Evolutionary conservation across 2,329 filamentous ascomycete species (phyloP), one percentile per base, ranked within the genome.

Genomic region (Xylaria digitata): DNA sequence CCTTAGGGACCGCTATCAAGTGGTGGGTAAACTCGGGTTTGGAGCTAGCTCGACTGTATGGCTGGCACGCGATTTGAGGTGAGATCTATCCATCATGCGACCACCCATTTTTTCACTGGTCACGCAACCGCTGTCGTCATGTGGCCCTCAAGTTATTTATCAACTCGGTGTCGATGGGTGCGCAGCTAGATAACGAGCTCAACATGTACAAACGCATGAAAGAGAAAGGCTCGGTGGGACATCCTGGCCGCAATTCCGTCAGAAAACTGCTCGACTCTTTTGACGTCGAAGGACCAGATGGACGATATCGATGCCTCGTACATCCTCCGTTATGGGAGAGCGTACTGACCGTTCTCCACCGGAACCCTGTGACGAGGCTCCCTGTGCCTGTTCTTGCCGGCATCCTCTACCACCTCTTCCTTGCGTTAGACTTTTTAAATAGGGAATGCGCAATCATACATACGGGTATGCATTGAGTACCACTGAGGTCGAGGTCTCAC

Each of bases 401-500:
- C 30, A 67, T 79, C 0, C 77, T 85, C 17, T 69, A 74, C 3
- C 78, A 75, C 0, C 67, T 84, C 0, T 82, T 85, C 59, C 70
- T 80, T 8, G 82, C 80, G 0, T 67, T 85, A 40, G 81, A 85
- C 40, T 85, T 76, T 67, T 69, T 86, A 1, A 83, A 85, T 67
- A 80, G 73, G 1, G 80, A 84, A 66, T 84, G 82, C 72, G 67
- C 78, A 13, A 71, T 84, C 19, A 78, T 84, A 48, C 82, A 85
- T 67, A 81, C 82, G 60, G 82, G 82, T 84, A 70, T 68, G 68
- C 73, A 61, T 61, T 17, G 58, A 34, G 19, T 30, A 15, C 23
- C 32, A 32, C 13, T 7, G 15, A 9, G 40, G 21, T 40, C 30
- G 11, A 3, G 7, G 32, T 37, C 6, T 34, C 15, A 9, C 26